phyloP scores from a whole-genome alignment of 768 basidiomycete species.

The Rhizopogon vesiculosus region DNA sequence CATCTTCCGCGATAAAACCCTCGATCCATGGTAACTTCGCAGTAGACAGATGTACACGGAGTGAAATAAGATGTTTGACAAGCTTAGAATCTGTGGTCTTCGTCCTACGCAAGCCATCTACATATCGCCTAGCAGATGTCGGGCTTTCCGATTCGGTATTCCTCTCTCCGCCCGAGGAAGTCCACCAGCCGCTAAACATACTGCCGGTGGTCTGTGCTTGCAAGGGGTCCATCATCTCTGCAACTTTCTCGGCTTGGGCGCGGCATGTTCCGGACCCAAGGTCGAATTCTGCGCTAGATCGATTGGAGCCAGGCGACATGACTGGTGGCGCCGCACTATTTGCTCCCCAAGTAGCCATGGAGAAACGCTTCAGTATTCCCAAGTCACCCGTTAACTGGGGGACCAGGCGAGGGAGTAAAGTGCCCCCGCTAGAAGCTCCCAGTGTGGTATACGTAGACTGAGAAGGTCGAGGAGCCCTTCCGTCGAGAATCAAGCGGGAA shows the following conservation, averaged over 20 bases:
- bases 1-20: slow-evolving; percentile 62
- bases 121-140: slow-evolving; percentile 58
- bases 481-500: slow-evolving; percentile 28
- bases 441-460: slow-evolving; percentile 44
- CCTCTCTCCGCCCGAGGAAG: slow-evolving; percentile 54
- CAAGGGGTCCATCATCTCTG: slow-evolving; percentile 30
- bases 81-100: slow-evolving; percentile 57
- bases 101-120: slow-evolving; percentile 50
- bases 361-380: slow-evolving; percentile 64
- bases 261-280: slow-evolving; percentile 18
- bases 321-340: slow-evolving; percentile 30
- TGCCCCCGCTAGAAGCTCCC: slow-evolving; percentile 54
- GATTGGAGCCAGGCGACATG: slow-evolving; percentile 26
- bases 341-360: slow-evolving; percentile 57
- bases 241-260: slow-evolving; percentile 24
- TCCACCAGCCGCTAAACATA: slow-evolving; percentile 75
- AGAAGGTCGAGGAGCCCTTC: slow-evolving; percentile 25
- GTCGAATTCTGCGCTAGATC: slow-evolving; percentile 36
- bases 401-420: slow-evolving; percentile 59
- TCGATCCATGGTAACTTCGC: slow-evolving; percentile 75
- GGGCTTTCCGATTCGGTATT: slow-evolving; percentile 30
- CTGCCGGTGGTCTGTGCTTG: slow-evolving; percentile 72
- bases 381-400: slow-evolving; percentile 75
- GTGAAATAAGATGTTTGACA: slow-evolving; percentile 71
- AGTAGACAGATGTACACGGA: slow-evolving; percentile 84